Conservation (phyloP, 1,284 basidiomycete genomes). For the Boletus holoroseus region DNA sequence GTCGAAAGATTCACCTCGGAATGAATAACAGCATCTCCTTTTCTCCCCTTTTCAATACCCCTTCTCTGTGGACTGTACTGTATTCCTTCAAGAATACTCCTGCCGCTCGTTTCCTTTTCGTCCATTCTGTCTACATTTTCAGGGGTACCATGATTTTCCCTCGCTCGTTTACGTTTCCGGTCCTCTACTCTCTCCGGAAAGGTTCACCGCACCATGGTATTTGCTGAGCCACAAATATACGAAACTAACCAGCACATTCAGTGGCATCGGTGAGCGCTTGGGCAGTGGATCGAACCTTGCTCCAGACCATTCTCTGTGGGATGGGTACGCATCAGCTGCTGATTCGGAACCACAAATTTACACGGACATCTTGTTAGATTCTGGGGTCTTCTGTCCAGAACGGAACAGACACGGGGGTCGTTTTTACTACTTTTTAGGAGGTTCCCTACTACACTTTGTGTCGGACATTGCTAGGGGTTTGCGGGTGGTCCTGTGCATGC, state of each 20-base stretch:
- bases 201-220: background rate
- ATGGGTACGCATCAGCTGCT: too few relatives aligned
- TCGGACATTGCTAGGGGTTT: too few relatives aligned
- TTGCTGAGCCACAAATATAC: background rate
- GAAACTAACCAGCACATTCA: background rate
- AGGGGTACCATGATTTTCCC: background rate
- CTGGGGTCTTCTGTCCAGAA: too few relatives aligned
- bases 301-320: too few relatives aligned
- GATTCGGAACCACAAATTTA: too few relatives aligned
- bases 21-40: background rate
- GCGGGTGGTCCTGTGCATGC: too few relatives aligned
- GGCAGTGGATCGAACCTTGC: too few relatives aligned
- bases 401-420: too few relatives aligned
- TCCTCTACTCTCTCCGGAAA: background rate
- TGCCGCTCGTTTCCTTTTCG: background rate
- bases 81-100: background rate
- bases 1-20: constrained; percentile 5
- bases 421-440: too few relatives aligned
- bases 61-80: background rate
- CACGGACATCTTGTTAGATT: too few relatives aligned
- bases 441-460: too few relatives aligned
- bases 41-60: background rate
- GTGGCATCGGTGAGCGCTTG: background rate
- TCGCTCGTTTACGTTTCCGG: background rate
- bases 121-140: background rate